A percentile compares a stretch with the other conserved stretches of the same genome.
phyloP scores from a whole-genome alignment of 768 basidiomycete genomes.

The Tylopilus intermedius region DNA sequence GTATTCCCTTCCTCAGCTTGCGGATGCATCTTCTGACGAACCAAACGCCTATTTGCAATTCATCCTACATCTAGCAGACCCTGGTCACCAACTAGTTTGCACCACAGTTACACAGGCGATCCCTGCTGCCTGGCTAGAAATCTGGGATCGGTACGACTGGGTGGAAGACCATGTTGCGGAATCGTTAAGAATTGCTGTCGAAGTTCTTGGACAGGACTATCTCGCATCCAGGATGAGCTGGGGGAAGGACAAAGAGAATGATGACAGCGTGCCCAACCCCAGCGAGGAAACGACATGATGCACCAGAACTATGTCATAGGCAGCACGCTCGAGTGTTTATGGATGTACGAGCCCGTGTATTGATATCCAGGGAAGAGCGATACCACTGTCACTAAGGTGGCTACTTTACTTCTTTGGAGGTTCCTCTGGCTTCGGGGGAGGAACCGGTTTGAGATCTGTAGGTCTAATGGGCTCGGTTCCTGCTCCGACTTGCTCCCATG shows the following conservation, averaged over 20 bases:
- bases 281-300: conserved; percentile 9
- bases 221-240: conserved; percentile 84
- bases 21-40: conserved; percentile 20
- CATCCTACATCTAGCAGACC: conserved; percentile 65
- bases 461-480: conserved; percentile 56
- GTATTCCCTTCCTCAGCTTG: conserved; percentile 39
- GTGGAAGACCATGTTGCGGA: conserved; percentile 95
- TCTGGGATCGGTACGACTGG: conserved; percentile 94
- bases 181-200: conserved; percentile 74
- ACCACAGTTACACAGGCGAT: conserved; percentile 80
- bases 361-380: conserved; percentile 6
- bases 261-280: conserved; percentile 8
- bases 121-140: conserved; percentile 78
- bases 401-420: conserved; percentile 66
- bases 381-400: neutral
- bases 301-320: conserved; percentile 4
- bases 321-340: conserved; percentile 4
- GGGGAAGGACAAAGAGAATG: conserved; percentile 33
- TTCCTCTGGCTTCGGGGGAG: conserved; percentile 71
- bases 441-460: conserved; percentile 69
- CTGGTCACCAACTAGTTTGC: conserved; percentile 69
- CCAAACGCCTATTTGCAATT: conserved; percentile 50
- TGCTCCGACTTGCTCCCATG: conserved; percentile 92
- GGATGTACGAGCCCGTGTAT: conserved; percentile 13
- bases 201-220: conserved; percentile 91